These are phyloP conservation scores for Neurospora sp. DNA, from an alignment of 2,329 filamentous ascomycete species.

Conservation along the genomic window DNA sequence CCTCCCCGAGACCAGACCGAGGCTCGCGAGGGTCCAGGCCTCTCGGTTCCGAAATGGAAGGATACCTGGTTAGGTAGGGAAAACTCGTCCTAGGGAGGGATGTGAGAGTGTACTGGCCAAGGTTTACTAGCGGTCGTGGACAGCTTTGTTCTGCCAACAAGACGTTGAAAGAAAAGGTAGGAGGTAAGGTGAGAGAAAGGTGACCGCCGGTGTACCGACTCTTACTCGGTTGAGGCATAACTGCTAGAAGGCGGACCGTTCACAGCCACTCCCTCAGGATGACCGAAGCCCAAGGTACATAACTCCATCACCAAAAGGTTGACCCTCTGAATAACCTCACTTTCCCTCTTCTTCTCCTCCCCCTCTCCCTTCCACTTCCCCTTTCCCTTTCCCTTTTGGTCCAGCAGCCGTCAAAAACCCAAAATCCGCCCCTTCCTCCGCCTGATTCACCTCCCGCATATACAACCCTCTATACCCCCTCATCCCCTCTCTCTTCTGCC, in stretches of 20 bases:
- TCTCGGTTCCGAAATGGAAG: too few relatives aligned
- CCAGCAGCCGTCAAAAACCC: constrained; percentile 46
- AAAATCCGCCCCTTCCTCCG: constrained; percentile 50
- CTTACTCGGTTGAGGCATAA: background rate
- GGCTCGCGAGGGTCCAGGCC: background rate
- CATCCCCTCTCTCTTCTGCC: constrained; percentile 14
- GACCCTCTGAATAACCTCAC: background rate
- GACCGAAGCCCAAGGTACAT: too few relatives aligned
- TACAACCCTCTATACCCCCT: constrained; percentile 52
- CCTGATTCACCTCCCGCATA: constrained; percentile 49
- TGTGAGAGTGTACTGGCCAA: too few relatives aligned
- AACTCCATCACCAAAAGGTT: background rate
- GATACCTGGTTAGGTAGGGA: too few relatives aligned
- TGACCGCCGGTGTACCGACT: background rate
- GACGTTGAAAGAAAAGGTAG: background rate
- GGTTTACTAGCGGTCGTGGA: background rate
- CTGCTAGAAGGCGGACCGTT: background rate
- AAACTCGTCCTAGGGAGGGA: too few relatives aligned
- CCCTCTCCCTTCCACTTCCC: background rate
- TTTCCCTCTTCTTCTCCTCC: background rate
- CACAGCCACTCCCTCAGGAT: background rate
- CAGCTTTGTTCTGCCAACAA: background rate
- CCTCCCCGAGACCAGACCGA: background rate
- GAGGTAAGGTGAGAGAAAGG: background rate
- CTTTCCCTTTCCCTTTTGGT: background rate